Evolutionary conservation across 352 stramenopile genomes (phyloP).

Genomic region (Peronospora destructor): DNA sequence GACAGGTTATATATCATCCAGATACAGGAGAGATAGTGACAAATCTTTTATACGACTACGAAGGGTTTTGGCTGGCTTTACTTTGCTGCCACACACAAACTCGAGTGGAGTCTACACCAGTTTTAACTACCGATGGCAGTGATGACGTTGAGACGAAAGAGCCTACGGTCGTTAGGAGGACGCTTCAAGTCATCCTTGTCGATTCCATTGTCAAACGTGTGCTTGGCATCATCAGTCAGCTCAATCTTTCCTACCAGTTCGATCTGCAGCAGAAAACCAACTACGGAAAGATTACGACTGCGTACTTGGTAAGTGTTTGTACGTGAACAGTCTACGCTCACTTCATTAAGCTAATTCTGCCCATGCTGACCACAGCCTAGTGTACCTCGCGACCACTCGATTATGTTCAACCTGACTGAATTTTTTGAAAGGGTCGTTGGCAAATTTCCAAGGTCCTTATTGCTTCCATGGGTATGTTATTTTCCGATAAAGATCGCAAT

Average conservation of each 20-base stretch:
- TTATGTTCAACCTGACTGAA: conserved; percentile 75
- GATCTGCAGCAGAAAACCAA: conserved; percentile 37
- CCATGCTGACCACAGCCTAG: conserved; percentile 30
- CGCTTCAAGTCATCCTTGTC: conserved; percentile 35
- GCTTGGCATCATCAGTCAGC: conserved; percentile 36
- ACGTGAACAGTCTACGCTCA: conserved; percentile 1
- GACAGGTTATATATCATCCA: conserved; percentile 56
- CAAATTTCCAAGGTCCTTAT: conserved; percentile 18
- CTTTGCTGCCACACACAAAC: conserved; percentile 20
- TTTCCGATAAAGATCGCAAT: not conserved
- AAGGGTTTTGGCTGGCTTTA: conserved; percentile 61
- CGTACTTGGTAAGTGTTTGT: conserved; percentile 48
- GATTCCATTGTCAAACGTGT: conserved; percentile 47
- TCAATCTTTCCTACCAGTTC: conserved; percentile 70
- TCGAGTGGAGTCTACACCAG: not conserved
- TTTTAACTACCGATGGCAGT: not conserved
- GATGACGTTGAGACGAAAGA: conserved; percentile 28
- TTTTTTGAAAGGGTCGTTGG: conserved; percentile 55
- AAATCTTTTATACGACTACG: conserved; percentile 72
- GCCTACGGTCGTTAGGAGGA: conserved; percentile 3
- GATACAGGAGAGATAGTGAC: conserved; percentile 65
- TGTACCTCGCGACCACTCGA: conserved; percentile 66
- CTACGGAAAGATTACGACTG: conserved; percentile 29
- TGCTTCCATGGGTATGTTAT: conserved; percentile 48
- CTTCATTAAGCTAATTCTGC: not conserved